Conservation (phyloP, 495 filamentous ascomycete species). For the Xylaria scruposa region DNA sequence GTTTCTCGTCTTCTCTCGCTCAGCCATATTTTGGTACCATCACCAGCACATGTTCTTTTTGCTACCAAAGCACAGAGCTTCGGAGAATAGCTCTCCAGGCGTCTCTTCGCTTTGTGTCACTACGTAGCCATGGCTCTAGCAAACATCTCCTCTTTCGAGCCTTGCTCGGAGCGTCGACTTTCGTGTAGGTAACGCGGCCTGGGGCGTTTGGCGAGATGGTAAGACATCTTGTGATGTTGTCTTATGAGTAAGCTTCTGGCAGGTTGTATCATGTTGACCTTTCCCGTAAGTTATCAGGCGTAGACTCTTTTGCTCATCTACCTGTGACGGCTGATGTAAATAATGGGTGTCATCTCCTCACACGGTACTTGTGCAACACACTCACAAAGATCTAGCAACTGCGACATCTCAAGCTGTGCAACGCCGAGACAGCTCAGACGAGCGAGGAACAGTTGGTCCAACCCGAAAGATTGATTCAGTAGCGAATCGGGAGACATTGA, state of each 20-base stretch:
- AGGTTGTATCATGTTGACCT: not conserved
- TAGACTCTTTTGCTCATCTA: not conserved
- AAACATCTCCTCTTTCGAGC: not conserved
- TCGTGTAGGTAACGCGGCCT: not conserved
- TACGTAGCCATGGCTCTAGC: not conserved
- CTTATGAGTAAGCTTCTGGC: conserved; percentile 6
- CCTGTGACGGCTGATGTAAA: conserved; percentile 7
- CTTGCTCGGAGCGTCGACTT: not conserved
- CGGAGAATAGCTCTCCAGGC: not conserved
- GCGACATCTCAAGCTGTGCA: conserved; percentile 9
- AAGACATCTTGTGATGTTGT: conserved; percentile 24
- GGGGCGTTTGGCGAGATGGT: not conserved
- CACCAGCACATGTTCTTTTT: not conserved
- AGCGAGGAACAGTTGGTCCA: not conserved
- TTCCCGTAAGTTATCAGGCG: not conserved
- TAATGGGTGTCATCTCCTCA: not conserved
- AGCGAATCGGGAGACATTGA: not conserved
- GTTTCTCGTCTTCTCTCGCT: not conserved
- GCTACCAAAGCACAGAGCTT: not conserved
- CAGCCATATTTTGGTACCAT: not conserved
- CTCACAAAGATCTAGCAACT: conserved; percentile 7
- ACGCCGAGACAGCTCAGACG: conserved; percentile 15
- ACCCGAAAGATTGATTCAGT: not conserved
- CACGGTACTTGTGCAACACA: conserved; percentile 17
- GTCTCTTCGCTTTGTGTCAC: not conserved